These are phyloP conservation scores for Pleodorina starrii DNA, from an alignment of 139 green algal species.

Conservation along the genomic window DNA sequence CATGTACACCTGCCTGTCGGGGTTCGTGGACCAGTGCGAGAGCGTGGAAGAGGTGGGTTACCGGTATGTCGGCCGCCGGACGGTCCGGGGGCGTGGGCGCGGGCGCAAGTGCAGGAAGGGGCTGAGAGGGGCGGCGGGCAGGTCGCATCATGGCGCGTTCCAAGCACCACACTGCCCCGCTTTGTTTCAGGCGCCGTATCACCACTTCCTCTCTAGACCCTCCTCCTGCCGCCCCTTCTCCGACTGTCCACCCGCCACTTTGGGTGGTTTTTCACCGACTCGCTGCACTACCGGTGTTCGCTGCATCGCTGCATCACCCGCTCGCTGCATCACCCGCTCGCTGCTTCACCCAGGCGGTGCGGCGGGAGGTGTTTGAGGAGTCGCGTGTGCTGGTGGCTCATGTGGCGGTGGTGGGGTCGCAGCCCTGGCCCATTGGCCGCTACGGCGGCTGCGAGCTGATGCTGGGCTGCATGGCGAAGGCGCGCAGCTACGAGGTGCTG, in stretches of 20 bases:
- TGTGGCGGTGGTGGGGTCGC: conserved; percentile 66
- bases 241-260: neutral
- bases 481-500: conserved; percentile 68
- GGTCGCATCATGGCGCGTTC: too few species aligned
- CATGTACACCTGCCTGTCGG: conserved; percentile 87
- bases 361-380: conserved; percentile 81
- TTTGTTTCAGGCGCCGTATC: too few species aligned
- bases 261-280: too few species aligned
- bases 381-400: conserved; percentile 64
- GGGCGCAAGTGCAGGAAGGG: too few species aligned
- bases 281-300: too few species aligned
- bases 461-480: conserved; percentile 88
- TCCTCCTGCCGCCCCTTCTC: neutral
- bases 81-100: too few species aligned
- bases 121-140: too few species aligned
- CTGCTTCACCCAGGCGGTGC: conserved; percentile 66
- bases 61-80: too few species aligned
- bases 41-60: conserved; percentile 81
- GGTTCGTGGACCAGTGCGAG: conserved; percentile 90
- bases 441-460: conserved; percentile 87
- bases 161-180: too few species aligned
- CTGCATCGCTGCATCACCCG: too few species aligned
- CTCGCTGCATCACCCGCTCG: too few species aligned
- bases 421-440: conserved; percentile 85
- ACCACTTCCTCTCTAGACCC: neutral